Conservation (phyloP, 1,139 yeast species). For the Protomyces macrosporus region DNA sequence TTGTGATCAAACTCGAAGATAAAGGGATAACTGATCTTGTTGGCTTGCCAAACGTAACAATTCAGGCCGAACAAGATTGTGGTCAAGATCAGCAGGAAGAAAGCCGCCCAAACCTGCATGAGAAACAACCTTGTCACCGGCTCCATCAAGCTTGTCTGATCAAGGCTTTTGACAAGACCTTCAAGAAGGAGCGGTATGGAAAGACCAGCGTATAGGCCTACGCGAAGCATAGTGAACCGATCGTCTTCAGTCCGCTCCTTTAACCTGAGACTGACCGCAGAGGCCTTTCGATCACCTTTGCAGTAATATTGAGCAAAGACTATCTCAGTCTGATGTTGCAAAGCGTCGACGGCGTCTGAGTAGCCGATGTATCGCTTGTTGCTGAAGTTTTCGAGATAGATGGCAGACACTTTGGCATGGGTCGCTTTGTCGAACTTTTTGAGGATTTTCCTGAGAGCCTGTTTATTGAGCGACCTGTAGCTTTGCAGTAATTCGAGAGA, state of each 20-base stretch:
- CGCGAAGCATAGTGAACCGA: conserved; percentile 42
- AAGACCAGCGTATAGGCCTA: conserved; percentile 64
- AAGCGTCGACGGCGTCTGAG: conserved; percentile 60
- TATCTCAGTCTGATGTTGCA: conserved; percentile 60
- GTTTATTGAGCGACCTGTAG: conserved; percentile 69
- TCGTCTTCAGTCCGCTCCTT: conserved; percentile 42
- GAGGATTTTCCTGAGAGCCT: conserved; percentile 81
- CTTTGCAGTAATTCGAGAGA: conserved; percentile 72
- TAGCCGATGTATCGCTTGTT: conserved; percentile 51
- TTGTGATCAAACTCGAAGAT: conserved; percentile 82
- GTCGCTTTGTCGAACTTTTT: conserved; percentile 83
- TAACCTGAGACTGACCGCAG: conserved; percentile 64
- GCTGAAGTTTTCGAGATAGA: conserved; percentile 57
- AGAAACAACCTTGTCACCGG: conserved; percentile 43
- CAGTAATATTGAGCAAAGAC: conserved; percentile 64
- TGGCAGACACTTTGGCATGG: conserved; percentile 45
- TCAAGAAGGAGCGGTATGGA: conserved; percentile 59
- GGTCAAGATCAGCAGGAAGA: conserved; percentile 58
- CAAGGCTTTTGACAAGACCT: conserved; percentile 49
- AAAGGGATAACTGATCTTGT: conserved; percentile 80
- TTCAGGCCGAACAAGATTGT: conserved; percentile 61
- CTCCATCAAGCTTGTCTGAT: conserved; percentile 40
- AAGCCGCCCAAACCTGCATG: conserved; percentile 90
- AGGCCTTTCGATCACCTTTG: conserved; percentile 65
- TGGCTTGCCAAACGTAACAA: conserved; percentile 65